Evolutionary conservation across 2,329 filamentous ascomycete species (phyloP).

Genomic region (Calonectria crousiana): DNA sequence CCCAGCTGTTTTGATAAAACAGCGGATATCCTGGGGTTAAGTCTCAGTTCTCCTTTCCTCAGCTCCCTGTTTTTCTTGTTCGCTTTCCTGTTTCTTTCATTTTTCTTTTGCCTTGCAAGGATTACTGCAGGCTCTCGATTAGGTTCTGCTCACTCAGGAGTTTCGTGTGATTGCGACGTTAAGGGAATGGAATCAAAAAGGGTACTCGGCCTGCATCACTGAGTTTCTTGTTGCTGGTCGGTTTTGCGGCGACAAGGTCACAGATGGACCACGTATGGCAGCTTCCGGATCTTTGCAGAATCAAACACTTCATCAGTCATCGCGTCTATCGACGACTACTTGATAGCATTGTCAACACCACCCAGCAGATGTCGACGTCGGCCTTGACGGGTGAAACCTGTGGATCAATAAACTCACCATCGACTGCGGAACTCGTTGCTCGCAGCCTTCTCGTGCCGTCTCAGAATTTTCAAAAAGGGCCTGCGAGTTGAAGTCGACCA

Average conservation of each 20-base stretch:
- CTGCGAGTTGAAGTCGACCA: slow-evolving; percentile 43
- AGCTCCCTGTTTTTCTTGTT: slow-evolving; percentile 41
- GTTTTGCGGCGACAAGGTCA: slow-evolving; percentile 53
- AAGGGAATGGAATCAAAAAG: slow-evolving; percentile 51
- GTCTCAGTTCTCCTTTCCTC: slow-evolving; percentile 44
- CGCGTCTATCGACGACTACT: slow-evolving; percentile 52
- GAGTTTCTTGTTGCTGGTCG: slow-evolving; percentile 52
- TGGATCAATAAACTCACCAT: slow-evolving; percentile 49
- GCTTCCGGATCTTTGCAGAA: slow-evolving; percentile 55
- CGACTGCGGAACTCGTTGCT: slow-evolving; percentile 47
- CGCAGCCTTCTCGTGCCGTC: slow-evolving; percentile 48
- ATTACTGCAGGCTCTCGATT: slow-evolving; percentile 45
- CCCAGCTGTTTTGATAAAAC: slow-evolving; percentile 30
- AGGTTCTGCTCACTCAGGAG: slow-evolving; percentile 51
- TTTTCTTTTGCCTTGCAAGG: slow-evolving; percentile 46
- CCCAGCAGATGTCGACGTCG: slow-evolving; percentile 50
- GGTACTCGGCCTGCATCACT: slow-evolving; percentile 51
- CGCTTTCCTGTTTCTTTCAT: slow-evolving; percentile 43
- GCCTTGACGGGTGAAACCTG: slow-evolving; percentile 49
- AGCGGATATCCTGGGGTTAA: slow-evolving; percentile 34
- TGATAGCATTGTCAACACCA: slow-evolving; percentile 53
- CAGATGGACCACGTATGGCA: slow-evolving; percentile 54
- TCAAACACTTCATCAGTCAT: slow-evolving; percentile 55
- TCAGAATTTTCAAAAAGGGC: slow-evolving; percentile 41
- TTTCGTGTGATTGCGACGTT: slow-evolving; percentile 54